These are phyloP conservation scores for Dendrobium nobile DNA, from an alignment of 106 monocot species.

Conservation along the genomic window DNA sequence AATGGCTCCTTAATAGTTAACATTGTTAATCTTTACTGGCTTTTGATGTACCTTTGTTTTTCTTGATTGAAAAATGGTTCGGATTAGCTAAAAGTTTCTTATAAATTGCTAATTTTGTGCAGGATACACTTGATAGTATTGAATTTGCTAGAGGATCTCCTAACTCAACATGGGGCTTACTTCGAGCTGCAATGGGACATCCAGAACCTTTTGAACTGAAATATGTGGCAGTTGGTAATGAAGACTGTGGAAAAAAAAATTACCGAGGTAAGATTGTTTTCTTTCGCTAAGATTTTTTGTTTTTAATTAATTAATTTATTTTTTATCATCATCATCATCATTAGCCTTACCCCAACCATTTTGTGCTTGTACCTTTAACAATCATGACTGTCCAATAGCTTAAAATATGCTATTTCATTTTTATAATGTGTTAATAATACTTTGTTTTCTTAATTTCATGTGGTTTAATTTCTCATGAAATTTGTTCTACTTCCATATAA, in stretches of 20 bases:
- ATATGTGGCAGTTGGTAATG: conserved; percentile 85
- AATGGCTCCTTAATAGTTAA: neutral
- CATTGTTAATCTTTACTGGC: neutral
- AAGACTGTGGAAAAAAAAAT: conserved; percentile 72
- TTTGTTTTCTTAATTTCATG: neutral
- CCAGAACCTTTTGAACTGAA: conserved; percentile 81
- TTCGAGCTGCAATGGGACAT: conserved; percentile 87
- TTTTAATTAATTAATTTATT: neutral
- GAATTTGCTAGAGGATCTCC: conserved; percentile 83
- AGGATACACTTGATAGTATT: conserved; percentile 86
- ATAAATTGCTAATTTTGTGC: conserved; percentile 3
- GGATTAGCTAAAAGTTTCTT: neutral
- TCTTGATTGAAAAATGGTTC: neutral
- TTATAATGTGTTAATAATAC: neutral
- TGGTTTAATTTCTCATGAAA: neutral
- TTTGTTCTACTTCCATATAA: neutral
- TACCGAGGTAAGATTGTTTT: conserved; percentile 55
- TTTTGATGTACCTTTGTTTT: neutral
- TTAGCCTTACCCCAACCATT: neutral
- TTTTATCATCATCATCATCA: neutral
- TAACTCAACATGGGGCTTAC: conserved; percentile 68
- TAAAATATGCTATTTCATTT: neutral
- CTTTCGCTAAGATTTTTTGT: neutral
- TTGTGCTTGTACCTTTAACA: neutral
- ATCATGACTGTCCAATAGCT: neutral